These are phyloP conservation scores for Penicillium verrucosum DNA, from an alignment of 2,329 filamentous ascomycete species.

Conservation along the genomic window DNA sequence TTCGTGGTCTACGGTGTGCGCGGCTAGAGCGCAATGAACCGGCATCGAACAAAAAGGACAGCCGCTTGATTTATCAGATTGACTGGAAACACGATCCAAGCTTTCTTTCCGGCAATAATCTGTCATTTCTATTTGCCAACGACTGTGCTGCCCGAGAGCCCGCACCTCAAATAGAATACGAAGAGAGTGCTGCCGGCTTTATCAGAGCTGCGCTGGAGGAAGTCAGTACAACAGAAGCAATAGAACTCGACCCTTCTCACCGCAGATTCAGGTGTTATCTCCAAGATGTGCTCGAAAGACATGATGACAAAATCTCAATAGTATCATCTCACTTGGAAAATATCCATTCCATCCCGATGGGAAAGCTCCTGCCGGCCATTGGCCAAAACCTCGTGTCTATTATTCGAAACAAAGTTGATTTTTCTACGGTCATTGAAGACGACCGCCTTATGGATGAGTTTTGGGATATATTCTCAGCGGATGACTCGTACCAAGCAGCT, in stretches of 20 bases:
- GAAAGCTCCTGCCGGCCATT: slow-evolving; percentile 7
- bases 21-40: slow-evolving; percentile 7
- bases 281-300: background rate
- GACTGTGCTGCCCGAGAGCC: background rate
- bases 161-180: background rate
- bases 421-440: background rate
- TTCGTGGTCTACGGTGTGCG: slow-evolving; percentile 16
- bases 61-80: slow-evolving; percentile 15
- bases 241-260: background rate
- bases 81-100: slow-evolving; percentile 22
- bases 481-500: slow-evolving; percentile 8
- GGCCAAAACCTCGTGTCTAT: slow-evolving; percentile 11
- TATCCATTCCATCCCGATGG: background rate
- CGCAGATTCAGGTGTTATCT: slow-evolving; percentile 8
- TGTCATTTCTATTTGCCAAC: background rate
- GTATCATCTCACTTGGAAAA: background rate
- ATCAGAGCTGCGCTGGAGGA: slow-evolving; percentile 4
- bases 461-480: background rate
- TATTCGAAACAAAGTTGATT: background rate
- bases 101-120: slow-evolving; percentile 7
- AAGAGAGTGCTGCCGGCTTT: background rate
- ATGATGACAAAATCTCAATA: background rate
- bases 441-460: background rate
- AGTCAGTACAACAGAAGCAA: background rate
- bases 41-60: background rate